Percentiles rank a stretch among this genome's conserved stretches.
Evolutionary conservation across 805 yeast species (phyloP).

Genomic region (Candida sonorensis): DNA sequence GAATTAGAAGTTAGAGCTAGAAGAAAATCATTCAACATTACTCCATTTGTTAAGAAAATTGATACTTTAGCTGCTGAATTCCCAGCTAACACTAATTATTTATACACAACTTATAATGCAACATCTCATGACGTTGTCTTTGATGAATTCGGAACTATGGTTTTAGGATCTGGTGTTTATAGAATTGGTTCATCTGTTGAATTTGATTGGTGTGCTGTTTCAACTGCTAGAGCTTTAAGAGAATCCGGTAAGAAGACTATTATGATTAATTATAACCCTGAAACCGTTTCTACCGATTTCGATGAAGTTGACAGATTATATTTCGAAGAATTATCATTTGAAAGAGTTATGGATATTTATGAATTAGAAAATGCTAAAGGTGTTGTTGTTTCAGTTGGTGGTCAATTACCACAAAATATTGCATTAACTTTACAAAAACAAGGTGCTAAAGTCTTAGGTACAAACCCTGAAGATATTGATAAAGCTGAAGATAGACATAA

Average conservation of each 20-base stretch:
- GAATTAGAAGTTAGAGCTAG: conserved; percentile 89
- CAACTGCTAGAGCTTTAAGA: conserved; percentile 91
- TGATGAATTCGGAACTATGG: conserved; percentile 91
- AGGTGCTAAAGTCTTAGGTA: conserved; percentile 91
- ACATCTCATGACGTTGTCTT: conserved; percentile 81
- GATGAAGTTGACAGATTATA: conserved; percentile 97
- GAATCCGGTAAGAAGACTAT: conserved; percentile 82
- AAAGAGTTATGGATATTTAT: conserved; percentile 90
- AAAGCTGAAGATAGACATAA: conserved; percentile 97
- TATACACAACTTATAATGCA: conserved; percentile 93
- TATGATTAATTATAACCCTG: conserved; percentile 98
- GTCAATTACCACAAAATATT: conserved; percentile 96
- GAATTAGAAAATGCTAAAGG: conserved; percentile 87
- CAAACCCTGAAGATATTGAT: conserved; percentile 97
- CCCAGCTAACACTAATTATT: conserved; percentile 92
- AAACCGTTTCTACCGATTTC: conserved; percentile 97
- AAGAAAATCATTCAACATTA: conserved; percentile 78
- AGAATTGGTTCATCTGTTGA: conserved; percentile 98
- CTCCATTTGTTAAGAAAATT: conserved; percentile 92
- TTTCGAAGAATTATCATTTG: conserved; percentile 91
- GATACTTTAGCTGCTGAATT: conserved; percentile 99
- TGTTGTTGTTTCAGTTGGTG: conserved; percentile 97
- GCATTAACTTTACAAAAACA: conserved; percentile 90
- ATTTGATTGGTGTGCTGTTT: conserved; percentile 99
- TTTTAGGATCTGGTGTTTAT: conserved; percentile 96